Evolutionary conservation across 257 asterid genomes (phyloP).

Genomic region (Thymus mandschuricus): DNA sequence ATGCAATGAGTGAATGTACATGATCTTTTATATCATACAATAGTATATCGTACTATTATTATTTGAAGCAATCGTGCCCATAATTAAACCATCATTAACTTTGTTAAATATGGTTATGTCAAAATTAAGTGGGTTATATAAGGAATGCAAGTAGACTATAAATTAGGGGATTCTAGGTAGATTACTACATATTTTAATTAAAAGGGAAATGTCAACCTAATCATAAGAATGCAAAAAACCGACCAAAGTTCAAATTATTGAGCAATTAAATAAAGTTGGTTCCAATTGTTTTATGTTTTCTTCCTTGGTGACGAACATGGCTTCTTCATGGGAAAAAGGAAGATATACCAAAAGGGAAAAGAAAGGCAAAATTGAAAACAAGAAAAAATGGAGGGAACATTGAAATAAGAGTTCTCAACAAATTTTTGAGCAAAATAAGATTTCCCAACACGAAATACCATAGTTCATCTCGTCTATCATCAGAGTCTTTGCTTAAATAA

Average conservation of each 20-base stretch:
- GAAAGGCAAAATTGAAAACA: no score
- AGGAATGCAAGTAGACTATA: background rate
- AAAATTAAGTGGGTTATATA: background rate
- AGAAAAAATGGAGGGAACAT: no score
- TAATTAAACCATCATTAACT: conserved; percentile 1
- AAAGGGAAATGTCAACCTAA: background rate
- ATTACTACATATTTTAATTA: background rate
- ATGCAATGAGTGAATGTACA: background rate
- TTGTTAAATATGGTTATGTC: background rate
- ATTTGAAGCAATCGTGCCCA: background rate
- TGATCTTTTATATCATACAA: background rate
- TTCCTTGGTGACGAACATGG: background rate
- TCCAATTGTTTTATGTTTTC: background rate
- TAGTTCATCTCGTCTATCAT: no score
- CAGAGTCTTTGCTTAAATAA: no score
- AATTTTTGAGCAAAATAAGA: no score
- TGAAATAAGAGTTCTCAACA: no score
- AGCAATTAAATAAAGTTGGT: background rate
- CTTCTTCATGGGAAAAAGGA: background rate
- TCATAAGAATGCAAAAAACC: conserved; percentile 27
- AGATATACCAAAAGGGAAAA: background rate
- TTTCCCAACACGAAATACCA: no score
- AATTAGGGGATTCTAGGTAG: conserved; percentile 20
- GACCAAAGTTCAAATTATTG: conserved; percentile 28
- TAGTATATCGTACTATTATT: background rate